Base-by-base conservation (phyloP, 179 eudicot species). In the Silene coronaria region DNA sequence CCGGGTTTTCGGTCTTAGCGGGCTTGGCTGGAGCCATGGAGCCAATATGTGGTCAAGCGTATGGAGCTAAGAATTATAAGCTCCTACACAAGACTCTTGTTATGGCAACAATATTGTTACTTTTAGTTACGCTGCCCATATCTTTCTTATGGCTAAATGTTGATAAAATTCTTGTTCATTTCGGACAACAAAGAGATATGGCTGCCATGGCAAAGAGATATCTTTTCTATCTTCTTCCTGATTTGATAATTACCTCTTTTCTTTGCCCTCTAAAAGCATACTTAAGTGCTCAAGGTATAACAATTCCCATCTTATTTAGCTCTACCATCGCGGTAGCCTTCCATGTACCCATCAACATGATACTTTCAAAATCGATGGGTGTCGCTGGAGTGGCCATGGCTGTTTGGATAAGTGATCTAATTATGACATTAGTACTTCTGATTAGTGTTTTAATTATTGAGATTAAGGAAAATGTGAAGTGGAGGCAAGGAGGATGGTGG, bases 1-100 rank as follows among this genome's bases (percentile, higher is more conserved):
- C 96, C 27, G 98, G 98, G 16, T 94, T 86, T 76, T 89, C 97
- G 0, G 88, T 94, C 66, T 66, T 94, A 70, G 87, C 77, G 5
- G 98, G 98, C 6, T 83, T 94, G 22, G 88, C 85, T 66, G 91
- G 87, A 14, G 97, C 97, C 72, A 90, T 94, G 97, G 97, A 94
- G 57, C 97, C 96, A 27, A 89, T 91, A 23, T 94, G 98, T 80
- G 98, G 98, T 11, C 98, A 91, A 51, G 98, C 98, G 19, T 85
- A 78, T 76, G 98, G 97, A 7, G 98, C 97, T 30, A 86, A 83
- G 65, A 94, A 91, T 79, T 89, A 79, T 68, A 91, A 80, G 75
- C 94, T 91, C 70, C 86, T 93, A 10, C 97, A 90, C 64, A 94
- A 90, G 84, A 90, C 97, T 69, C 94, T 94, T 53, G 71, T 91